phyloP scores from a whole-genome alignment of 192 early-diverging fungal genomes.

The Entophlyctis luteolus region DNA sequence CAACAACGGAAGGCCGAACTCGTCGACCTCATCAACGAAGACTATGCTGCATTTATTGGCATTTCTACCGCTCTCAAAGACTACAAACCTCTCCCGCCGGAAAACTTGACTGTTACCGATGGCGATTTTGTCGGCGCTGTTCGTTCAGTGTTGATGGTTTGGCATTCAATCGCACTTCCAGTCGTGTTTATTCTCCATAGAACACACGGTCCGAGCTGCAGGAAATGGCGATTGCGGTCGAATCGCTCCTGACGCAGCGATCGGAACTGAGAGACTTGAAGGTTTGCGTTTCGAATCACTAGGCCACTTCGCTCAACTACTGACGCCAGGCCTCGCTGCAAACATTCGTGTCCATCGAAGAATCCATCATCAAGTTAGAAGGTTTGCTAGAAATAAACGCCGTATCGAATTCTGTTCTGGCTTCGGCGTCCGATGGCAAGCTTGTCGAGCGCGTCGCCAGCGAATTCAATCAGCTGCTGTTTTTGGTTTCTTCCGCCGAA shows the following conservation, averaged over 20 bases:
- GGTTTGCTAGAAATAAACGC: constrained; percentile 56
- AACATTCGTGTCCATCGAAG: constrained; percentile 69
- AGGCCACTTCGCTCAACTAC: neutral
- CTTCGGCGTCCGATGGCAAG: constrained; percentile 54
- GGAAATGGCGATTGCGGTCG: constrained; percentile 50
- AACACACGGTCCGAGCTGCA: constrained; percentile 47
- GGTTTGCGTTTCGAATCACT: constrained; percentile 30
- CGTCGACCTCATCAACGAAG: constrained; percentile 72
- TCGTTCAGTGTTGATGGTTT: neutral
- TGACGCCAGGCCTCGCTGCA: constrained; percentile 52
- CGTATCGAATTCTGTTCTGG: neutral
- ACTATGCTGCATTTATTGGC: constrained; percentile 78
- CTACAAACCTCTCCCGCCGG: constrained; percentile 54
- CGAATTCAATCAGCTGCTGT: constrained; percentile 81
- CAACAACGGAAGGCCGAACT: constrained; percentile 66
- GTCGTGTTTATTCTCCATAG: constrained; percentile 32
- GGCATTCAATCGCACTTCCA: neutral
- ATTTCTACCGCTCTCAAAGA: constrained; percentile 67
- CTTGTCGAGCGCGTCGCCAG: constrained; percentile 78
- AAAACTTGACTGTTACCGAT: constrained; percentile 46
- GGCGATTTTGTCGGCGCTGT: neutral
- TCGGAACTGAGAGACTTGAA: constrained; percentile 67
- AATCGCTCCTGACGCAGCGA: constrained; percentile 58
- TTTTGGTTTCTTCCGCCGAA: constrained; percentile 59
- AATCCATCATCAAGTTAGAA: constrained; percentile 75